Base-by-base conservation (phyloP, 192 early-diverging fungal genomes). In the Coemansia sp. region DNA sequence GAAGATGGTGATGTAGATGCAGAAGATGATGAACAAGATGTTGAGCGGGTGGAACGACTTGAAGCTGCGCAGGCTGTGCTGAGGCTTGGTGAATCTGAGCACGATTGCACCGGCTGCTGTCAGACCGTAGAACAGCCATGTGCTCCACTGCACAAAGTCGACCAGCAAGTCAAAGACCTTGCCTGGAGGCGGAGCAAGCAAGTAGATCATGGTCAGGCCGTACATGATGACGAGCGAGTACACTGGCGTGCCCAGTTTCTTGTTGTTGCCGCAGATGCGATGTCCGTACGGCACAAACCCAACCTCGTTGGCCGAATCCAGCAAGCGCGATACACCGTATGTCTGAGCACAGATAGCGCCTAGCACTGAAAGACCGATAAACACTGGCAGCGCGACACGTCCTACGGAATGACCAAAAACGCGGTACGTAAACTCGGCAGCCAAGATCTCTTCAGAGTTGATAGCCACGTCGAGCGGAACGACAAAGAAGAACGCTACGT, bases 401-500 rank as follows among this genome's bases (percentile, higher is more conserved):
- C 89, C 89, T 12, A 86, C 76, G 0, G 69, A 65, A 36, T 68
- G 67, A 3, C 89, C 90, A 78, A 89, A 87, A 16, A 88, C 83
- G 10, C 85, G 75, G 44, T 72, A 65, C 15, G 87, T 86, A 67
- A 89, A 91, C 61, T 81, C 79, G 22, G 84, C 89, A 5, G 89
- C 90, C 50, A 91, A 65, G 8, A 87, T 86, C 58, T 82, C 85
- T 18, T 91, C 88, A 1, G 92, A 90, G 62, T 85, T 81, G 52
- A 86, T 80, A 5, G 93, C 86, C 1, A 91, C 89, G 5, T 85
- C 87, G 27, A 89, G 83, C 10, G 91, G 89, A 27, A 96, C 84
- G 0, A 92, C 95, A 9, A 90, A 87, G 55, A 94, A 91, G 71
- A 93, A 96, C 1, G 95, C 91, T 3, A 92, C 87, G 71, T 95